Evolutionary conservation across 148 eudicot genomes (phyloP), one percentile per base, ranked within the genome.

Genomic region (Rhododendron simsii): DNA sequence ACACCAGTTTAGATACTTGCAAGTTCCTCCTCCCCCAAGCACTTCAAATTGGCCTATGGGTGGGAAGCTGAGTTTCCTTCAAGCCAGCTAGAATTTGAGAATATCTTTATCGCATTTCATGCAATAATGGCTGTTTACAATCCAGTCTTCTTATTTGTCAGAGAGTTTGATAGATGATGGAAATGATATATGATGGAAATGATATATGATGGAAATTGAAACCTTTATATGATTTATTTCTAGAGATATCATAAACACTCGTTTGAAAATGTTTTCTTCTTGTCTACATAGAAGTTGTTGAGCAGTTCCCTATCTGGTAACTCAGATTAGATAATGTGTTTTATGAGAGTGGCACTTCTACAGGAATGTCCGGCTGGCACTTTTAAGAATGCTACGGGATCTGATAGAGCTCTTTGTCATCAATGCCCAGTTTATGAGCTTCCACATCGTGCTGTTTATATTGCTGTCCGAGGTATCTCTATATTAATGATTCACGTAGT

Each of bases 321-420:
- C 39, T 84, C 55, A 83, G 81, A 16, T 74, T 26, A 59, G 48
- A 59, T 13, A 41, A 63, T 33, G 18, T 86, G 12, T 33, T 57
- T 55, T 63, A 50, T 61, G 65, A 61, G 77, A 74, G 14, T 78
- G 55, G 50, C 12, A 83, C 86, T 59, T 89, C 83, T 91, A 87
- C 94, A 97, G 99, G 99, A 94, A 91, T 97, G 99, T 87, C 99
- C 98, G 13, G 87, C 92, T 88, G 99, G 99, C 35, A 97, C 98
- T 51, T 97, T 87, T 90, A 97, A 97, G 88, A 97, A 97, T 91
- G 89, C 89, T 50, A 92, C 93, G 57, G 99, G 99, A 48, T 95
- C 99, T 91, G 92, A 91, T 85, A 81, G 88, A 67, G 87, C 88
- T 82, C 96, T 95, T 87, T 97, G 99, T 90, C 88, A 5, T 84